Evolutionary conservation across 805 yeast species (phyloP), one percentile per base, ranked within the genome.

Genomic region (Brettanomyces anomalus): DNA sequence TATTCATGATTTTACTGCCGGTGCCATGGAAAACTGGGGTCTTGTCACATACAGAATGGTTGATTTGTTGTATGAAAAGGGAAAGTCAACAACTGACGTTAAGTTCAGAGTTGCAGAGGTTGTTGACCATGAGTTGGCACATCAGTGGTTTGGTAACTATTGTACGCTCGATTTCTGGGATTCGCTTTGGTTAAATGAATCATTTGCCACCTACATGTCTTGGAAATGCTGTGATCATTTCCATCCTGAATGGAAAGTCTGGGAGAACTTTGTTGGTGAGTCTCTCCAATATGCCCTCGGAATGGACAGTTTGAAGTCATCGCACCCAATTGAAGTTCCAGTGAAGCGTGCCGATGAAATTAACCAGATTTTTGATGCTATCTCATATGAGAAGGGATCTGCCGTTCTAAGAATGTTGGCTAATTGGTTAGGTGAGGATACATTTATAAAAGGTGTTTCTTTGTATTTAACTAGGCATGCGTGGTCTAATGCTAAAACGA

Each of bases 131-230:
- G 95, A 85, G 62, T 69, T 85, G 48, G 95, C 94, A n/a, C 95
- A 85, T 64, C 95, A 85, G 64, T 86, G 95, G 95, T 86, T 85
- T 54, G 95, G 95, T 46, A 81, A 86, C 63, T 72, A 85, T 52
- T 93, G 86, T 49, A 86, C 95, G 36, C 85, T 85, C 94, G 81
- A 84, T 54, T 86, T 93, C 86, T 85, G 95, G 95, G 88, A 85
- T 58, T 90, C 85, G 50, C 70, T 85, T 51, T 85, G 95, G 95
- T 74, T 85, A 49, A 85, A 85, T 59, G 95, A 85, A 66, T 90
- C 93, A 33, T 85, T 85, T 64, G 95, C 95, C 15, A 86, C 95
- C 31, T 85, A 87, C 81, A 84, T 83, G 64, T 83, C 86, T 1
- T 83, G 76, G 72, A 67, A 72, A 46, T 81, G 90, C 16, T 79